These are phyloP conservation scores for Blastomyces silverae DNA, from an alignment of 2,329 filamentous ascomycete genomes.

Conservation along the genomic window DNA sequence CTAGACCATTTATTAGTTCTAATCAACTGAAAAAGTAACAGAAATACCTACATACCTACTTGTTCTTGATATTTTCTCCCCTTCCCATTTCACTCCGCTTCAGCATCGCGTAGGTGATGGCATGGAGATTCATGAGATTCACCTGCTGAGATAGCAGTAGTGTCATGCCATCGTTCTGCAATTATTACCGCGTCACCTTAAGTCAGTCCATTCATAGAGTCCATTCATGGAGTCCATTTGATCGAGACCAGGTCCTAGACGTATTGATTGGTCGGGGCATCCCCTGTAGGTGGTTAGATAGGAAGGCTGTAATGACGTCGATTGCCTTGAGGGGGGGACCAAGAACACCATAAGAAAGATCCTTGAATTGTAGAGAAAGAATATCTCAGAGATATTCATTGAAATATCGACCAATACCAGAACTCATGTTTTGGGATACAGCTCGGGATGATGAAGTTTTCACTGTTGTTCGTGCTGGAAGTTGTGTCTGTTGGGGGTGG, in stretches of 20 bases:
- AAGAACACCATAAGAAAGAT: background rate
- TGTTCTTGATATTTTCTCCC: background rate
- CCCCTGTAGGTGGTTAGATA: background rate
- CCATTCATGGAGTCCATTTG: background rate
- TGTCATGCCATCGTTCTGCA: background rate
- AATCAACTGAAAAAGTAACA: background rate
- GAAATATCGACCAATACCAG: background rate
- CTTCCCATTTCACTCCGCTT: background rate
- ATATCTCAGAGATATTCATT: background rate
- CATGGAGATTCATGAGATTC: background rate
- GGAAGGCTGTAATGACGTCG: background rate
- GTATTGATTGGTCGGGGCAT: background rate
- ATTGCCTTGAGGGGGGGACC: background rate
- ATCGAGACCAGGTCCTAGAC: background rate
- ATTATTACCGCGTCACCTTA: background rate
- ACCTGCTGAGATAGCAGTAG: background rate
- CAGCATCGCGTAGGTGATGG: background rate
- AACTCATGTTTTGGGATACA: background rate
- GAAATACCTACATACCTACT: background rate
- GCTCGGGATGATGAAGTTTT: background rate
- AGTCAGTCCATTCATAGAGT: background rate
- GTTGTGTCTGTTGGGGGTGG: background rate
- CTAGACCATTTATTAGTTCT: conserved; percentile 1
- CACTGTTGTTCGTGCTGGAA: background rate
- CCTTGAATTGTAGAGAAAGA: background rate